Evolutionary conservation across 306 rosid genomes (phyloP).

Genomic region (Abrus precatorius): DNA sequence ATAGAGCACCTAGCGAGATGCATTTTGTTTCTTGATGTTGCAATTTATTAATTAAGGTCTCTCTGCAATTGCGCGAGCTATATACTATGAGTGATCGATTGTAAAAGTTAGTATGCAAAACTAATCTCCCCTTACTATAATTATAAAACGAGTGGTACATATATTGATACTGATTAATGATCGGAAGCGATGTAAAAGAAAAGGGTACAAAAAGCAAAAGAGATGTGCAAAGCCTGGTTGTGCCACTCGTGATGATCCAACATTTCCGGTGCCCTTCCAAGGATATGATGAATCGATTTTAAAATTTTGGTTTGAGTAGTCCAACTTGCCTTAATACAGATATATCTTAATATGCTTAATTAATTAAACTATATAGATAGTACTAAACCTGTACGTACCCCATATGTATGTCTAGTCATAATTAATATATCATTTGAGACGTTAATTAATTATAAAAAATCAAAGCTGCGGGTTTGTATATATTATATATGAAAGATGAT

Average conservation of each 20-base stretch:
- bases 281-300: neutral
- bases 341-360: neutral
- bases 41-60: neutral
- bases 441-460: too few species aligned
- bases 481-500: too few species aligned
- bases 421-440: neutral
- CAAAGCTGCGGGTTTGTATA: too few species aligned
- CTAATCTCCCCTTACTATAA: too few species aligned
- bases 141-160: too few species aligned
- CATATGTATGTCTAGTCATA: neutral
- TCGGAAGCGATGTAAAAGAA: too few species aligned
- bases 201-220: neutral
- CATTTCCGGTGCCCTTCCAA: neutral
- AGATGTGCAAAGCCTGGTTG: neutral
- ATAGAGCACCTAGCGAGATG: neutral
- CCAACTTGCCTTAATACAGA: neutral
- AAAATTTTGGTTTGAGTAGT: neutral
- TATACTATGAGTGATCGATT: neutral
- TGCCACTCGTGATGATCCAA: constrained; percentile 27
- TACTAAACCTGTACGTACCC: neutral
- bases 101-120: neutral
- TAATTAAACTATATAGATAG: too few species aligned
- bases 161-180: neutral
- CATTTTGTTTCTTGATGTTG: neutral
- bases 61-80: neutral